phyloP scores from a whole-genome alignment of 495 filamentous ascomycete species.

The Melanomma pulvis-pyrius region DNA sequence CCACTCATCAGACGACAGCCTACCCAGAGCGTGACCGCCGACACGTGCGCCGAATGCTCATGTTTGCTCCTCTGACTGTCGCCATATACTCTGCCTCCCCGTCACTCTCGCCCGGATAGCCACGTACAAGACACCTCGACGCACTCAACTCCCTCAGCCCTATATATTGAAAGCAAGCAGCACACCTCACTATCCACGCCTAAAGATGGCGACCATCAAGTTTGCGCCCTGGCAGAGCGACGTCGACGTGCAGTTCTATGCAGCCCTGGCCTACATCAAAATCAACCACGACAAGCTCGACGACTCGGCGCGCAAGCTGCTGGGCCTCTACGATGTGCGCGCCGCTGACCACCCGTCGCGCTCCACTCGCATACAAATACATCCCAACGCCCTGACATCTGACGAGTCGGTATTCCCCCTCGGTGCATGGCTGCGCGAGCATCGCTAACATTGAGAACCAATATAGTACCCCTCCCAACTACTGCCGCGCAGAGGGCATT shows the following conservation, averaged over 20 bases:
- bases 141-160: not conserved
- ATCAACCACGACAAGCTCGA: constrained; percentile 96
- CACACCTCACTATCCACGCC: not conserved
- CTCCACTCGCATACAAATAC: constrained; percentile 83
- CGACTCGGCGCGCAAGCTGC: constrained; percentile 80
- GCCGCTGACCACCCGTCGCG: constrained; percentile 65
- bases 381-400: constrained; percentile 79
- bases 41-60: constrained; percentile 16
- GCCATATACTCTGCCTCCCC: not conserved
- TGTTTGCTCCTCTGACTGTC: constrained; percentile 3
- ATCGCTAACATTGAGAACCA: constrained; percentile 1
- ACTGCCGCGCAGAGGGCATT: constrained; percentile 84
- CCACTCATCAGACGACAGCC: not conserved
- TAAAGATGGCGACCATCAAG: constrained; percentile 48
- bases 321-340: constrained; percentile 89
- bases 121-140: not conserved
- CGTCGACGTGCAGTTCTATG: constrained; percentile 93
- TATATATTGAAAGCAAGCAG: not conserved
- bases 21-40: not conserved
- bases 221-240: constrained; percentile 90
- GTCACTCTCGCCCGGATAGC: not conserved
- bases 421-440: not conserved
- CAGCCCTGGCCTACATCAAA: constrained; percentile 82
- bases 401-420: constrained; percentile 65
- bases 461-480: constrained; percentile 70